Evolutionary conservation across 768 basidiomycete genomes (phyloP).

Genomic region (Boletus sp.): DNA sequence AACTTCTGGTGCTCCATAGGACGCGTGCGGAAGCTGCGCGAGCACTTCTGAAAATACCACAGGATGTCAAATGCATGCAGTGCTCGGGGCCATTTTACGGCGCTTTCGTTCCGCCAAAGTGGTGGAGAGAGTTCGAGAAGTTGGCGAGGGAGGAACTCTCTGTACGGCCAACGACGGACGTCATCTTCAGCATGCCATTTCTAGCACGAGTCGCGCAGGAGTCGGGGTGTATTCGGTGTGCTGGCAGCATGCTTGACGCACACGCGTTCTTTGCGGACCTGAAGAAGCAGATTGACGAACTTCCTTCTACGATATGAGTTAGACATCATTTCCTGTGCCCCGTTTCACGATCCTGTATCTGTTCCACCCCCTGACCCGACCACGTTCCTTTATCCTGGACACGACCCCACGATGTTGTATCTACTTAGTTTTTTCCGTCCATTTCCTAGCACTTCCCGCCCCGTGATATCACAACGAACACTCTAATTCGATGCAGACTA

Average conservation of each 20-base stretch:
- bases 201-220: slow-evolving; percentile 48
- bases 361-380: not conserved
- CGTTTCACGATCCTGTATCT: not conserved
- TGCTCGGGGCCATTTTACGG: slow-evolving; percentile 54
- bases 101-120: slow-evolving; percentile 52
- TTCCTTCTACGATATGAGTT: slow-evolving; percentile 42
- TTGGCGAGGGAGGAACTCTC: slow-evolving; percentile 56
- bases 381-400: not conserved
- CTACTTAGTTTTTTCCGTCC: not conserved
- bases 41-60: slow-evolving; percentile 43
- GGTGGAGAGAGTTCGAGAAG: slow-evolving; percentile 65
- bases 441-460: too few relatives aligned
- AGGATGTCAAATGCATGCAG: slow-evolving; percentile 60
- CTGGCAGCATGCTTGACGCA: slow-evolving; percentile 62
- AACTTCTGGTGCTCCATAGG: slow-evolving; percentile 58
- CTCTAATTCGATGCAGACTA: not conserved
- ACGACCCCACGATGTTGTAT: not conserved
- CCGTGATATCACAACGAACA: not conserved
- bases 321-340: not conserved
- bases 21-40: slow-evolving; percentile 48
- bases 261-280: slow-evolving; percentile 52
- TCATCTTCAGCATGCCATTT: slow-evolving; percentile 61
- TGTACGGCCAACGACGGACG: slow-evolving; percentile 51
- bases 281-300: slow-evolving; percentile 55
- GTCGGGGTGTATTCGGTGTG: slow-evolving; percentile 59